Conservation (phyloP, 257 asterid species). For the Nyctanthes arbortristis region DNA sequence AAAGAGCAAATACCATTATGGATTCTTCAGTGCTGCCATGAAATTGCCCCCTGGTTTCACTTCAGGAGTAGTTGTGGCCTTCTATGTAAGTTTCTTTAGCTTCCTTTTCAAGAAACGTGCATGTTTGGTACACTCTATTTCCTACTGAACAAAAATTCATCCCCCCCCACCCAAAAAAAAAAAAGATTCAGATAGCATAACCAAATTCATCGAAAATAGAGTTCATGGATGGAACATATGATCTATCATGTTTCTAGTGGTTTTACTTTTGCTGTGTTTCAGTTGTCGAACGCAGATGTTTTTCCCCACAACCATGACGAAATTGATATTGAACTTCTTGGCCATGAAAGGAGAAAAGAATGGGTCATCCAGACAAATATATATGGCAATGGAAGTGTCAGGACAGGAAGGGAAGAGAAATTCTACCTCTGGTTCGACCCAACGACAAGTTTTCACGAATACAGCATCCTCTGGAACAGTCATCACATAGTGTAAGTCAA, state of each 20-base stretch:
- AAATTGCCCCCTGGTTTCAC: slow-evolving; percentile 85
- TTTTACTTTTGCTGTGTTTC: background rate
- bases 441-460: slow-evolving; percentile 63
- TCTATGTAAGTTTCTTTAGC: slow-evolving; percentile 48
- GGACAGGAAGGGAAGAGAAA: slow-evolving; percentile 80
- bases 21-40: slow-evolving; percentile 78
- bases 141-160: background rate
- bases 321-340: slow-evolving; percentile 80
- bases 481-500: slow-evolving; percentile 72
- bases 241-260: background rate
- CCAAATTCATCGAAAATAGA: background rate
- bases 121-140: background rate
- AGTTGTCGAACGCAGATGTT: slow-evolving; percentile 63
- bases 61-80: slow-evolving; percentile 84
- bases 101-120: background rate
- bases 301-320: slow-evolving; percentile 84
- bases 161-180: too few relatives aligned
- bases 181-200: background rate
- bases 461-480: slow-evolving; percentile 78
- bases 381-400: slow-evolving; percentile 85
- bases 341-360: slow-evolving; percentile 73
- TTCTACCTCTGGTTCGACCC: slow-evolving; percentile 93
- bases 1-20: slow-evolving; percentile 65
- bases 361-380: slow-evolving; percentile 83
- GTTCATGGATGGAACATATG: background rate